Percentiles rank a stretch among this genome's conserved stretches.
These are phyloP conservation scores for Bacidia gigantensis DNA, from an alignment of 495 filamentous ascomycete genomes.

Conservation along the genomic window DNA sequence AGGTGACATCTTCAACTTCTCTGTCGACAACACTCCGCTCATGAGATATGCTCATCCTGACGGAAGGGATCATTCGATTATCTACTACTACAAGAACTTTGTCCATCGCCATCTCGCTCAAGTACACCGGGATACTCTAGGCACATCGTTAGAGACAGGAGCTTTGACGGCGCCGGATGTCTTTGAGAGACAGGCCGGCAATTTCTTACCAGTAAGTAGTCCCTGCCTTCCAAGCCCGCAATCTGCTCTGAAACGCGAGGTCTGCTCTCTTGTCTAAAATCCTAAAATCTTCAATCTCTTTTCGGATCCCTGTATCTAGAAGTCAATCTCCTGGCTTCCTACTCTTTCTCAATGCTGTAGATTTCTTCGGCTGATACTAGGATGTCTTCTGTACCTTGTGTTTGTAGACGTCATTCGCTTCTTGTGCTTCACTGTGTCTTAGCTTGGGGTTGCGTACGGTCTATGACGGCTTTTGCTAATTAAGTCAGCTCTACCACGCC, in stretches of 20 bases:
- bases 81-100: constrained; percentile 15
- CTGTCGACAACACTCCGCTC: constrained; percentile 14
- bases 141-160: constrained; percentile 13
- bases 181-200: constrained; percentile 33
- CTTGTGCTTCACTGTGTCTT: constrained; percentile 8
- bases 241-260: too few species aligned
- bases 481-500: constrained; percentile 40
- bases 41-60: constrained; percentile 11
- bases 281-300: too few species aligned
- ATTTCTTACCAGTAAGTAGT: constrained; percentile 37
- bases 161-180: constrained; percentile 25
- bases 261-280: too few species aligned
- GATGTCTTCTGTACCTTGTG: too few species aligned
- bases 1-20: constrained; percentile 8
- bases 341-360: too few species aligned
- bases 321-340: too few species aligned
- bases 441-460: too few species aligned
- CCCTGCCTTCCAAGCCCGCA: background rate
- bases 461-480: background rate
- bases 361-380: too few species aligned
- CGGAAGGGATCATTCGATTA: constrained; percentile 13
- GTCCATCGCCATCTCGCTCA: constrained; percentile 17
- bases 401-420: too few species aligned
- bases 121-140: constrained; percentile 16
- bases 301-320: too few species aligned